A percentile compares a stretch with the other conserved stretches of the same genome.
These are phyloP conservation scores for Eruca vesicaria DNA, from an alignment of 441 rosid genomes.

Conservation along the genomic window DNA sequence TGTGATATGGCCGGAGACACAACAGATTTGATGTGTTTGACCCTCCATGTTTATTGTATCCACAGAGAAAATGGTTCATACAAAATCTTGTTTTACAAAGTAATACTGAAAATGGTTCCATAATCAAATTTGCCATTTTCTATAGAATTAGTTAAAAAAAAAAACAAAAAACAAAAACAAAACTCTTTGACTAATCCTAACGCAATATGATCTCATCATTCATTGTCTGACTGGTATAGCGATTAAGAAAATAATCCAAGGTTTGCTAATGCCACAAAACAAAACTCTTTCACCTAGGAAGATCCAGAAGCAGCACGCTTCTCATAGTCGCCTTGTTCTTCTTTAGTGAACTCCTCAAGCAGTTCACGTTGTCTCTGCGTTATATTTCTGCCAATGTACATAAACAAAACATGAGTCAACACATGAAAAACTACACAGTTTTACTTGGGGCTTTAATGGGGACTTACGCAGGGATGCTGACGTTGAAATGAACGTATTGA, in stretches of 20 bases:
- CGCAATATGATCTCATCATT: conserved; percentile 12
- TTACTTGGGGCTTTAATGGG: neutral
- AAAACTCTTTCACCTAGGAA: conserved; percentile 46
- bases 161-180: conserved; percentile 3
- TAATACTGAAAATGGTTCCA: neutral
- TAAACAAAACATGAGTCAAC: conserved; percentile 3
- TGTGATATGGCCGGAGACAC: conserved; percentile 10
- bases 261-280: neutral
- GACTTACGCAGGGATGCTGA: conserved; percentile 82
- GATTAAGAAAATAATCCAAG: neutral
- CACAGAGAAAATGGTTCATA: neutral
- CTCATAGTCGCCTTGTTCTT: conserved; percentile 75
- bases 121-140: neutral
- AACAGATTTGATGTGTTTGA: neutral
- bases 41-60: neutral
- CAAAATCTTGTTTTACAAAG: neutral
- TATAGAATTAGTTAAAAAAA: neutral
- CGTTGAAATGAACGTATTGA: conserved; percentile 85
- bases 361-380: conserved; percentile 86
- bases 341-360: conserved; percentile 93
- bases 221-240: conserved; percentile 15
- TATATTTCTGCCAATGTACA: conserved; percentile 53
- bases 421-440: neutral
- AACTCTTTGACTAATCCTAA: conserved; percentile 11
- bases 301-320: conserved; percentile 80